These are phyloP conservation scores for Colletotrichum acutatum DNA, from an alignment of 2,329 filamentous ascomycete genomes.

Conservation along the genomic window DNA sequence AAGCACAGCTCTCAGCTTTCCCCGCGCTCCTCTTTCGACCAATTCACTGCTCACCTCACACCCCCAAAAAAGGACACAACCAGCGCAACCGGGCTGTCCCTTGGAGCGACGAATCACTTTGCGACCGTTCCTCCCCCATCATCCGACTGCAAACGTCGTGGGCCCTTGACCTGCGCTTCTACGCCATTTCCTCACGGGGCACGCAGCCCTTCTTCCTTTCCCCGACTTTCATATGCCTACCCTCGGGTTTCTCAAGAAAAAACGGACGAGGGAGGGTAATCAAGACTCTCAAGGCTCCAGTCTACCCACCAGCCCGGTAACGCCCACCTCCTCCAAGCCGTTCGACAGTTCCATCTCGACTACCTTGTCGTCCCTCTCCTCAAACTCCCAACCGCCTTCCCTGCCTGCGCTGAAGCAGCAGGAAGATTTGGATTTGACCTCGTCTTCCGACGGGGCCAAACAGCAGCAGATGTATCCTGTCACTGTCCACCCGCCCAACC, in stretches of 20 bases:
- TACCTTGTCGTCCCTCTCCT: constrained; percentile 38
- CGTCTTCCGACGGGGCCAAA: constrained; percentile 35
- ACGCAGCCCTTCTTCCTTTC: constrained; percentile 41
- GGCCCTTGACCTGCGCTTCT: constrained; percentile 24
- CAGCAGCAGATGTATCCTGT: constrained; percentile 47
- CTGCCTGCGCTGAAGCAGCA: constrained; percentile 35
- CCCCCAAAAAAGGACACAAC: background rate
- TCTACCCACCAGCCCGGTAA: constrained; percentile 72
- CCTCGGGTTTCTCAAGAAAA: constrained; percentile 97
- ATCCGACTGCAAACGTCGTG: constrained; percentile 33
- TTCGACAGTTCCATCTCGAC: constrained; percentile 52
- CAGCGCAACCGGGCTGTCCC: constrained; percentile 26
- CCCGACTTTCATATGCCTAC: constrained; percentile 77
- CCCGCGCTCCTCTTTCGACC: constrained; percentile 24
- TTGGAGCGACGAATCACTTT: constrained; percentile 33
- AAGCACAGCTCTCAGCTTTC: constrained; percentile 9
- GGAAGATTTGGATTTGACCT: constrained; percentile 30
- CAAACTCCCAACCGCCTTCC: constrained; percentile 20
- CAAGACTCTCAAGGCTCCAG: constrained; percentile 75
- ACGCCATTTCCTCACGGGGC: constrained; percentile 23
- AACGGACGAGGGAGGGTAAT: constrained; percentile 93
- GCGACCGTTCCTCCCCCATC: constrained; percentile 29
- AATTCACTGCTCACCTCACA: constrained; percentile 19
- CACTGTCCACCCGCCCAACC: constrained; percentile 41
- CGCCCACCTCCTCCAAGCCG: constrained; percentile 65